A percentile compares a stretch with the other conserved stretches of the same genome.
Evolutionary conservation across 345 rosid species (phyloP).

Genomic region (Euphorbia tirucalli): DNA sequence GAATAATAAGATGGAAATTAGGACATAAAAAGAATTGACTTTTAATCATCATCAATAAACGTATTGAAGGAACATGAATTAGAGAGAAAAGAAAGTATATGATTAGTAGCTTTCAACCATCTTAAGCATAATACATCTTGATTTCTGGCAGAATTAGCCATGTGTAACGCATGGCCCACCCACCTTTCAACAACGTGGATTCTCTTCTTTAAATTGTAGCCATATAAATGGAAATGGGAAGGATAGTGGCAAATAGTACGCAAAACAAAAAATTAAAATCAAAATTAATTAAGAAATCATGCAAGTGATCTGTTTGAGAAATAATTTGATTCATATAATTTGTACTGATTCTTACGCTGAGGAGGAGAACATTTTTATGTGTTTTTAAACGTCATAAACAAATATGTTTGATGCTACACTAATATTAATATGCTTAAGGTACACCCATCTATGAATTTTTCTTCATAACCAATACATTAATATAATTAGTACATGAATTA

Average conservation of each 20-base stretch:
- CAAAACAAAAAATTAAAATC: no score
- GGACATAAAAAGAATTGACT: neutral
- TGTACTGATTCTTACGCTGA: neutral
- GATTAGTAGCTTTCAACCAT: neutral
- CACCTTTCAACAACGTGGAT: constrained; percentile 19
- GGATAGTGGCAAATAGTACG: neutral
- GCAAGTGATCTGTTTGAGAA: no score
- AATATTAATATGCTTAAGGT: neutral
- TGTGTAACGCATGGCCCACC: constrained; percentile 17
- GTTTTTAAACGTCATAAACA: neutral
- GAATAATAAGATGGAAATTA: neutral
- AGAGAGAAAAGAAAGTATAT: neutral
- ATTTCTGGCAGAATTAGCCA: neutral
- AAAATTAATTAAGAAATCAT: no score
- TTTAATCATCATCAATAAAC: neutral
- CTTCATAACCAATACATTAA: no score
- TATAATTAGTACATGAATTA: no score
- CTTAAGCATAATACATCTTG: neutral
- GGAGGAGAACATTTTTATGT: neutral
- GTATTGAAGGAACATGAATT: neutral
- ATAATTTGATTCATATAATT: no score
- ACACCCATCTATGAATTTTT: no score
- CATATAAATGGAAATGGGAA: neutral
- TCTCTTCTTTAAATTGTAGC: constrained; percentile 1
- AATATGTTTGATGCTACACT: neutral